These are phyloP conservation scores for Kluyveromyces marxianus DNA, from an alignment of 1,139 yeast species.

Conservation along the genomic window DNA sequence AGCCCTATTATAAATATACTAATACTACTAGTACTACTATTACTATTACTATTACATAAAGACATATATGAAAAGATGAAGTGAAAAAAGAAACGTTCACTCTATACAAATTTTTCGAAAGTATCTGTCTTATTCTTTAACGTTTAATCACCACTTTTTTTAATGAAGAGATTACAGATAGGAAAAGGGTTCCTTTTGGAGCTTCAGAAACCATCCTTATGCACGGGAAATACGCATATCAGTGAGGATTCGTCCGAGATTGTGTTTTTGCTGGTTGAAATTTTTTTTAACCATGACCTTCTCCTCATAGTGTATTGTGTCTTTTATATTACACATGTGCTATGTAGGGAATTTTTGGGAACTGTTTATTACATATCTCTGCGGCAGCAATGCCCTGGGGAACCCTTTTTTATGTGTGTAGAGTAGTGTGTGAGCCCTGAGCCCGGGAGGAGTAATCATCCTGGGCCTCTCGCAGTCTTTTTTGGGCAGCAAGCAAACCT, in stretches of 20 bases:
- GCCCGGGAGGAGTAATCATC: too few species aligned
- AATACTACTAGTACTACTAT: too few species aligned
- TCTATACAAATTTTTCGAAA: neutral
- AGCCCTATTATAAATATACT: neutral
- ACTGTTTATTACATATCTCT: conserved; percentile 7
- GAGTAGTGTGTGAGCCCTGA: neutral
- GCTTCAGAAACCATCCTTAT: conserved; percentile 60
- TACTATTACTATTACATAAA: too few species aligned
- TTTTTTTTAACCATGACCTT: conserved; percentile 89
- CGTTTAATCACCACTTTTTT: neutral
- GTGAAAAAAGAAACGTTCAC: neutral
- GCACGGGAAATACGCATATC: conserved; percentile 99
- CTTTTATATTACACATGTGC: conserved; percentile 34
- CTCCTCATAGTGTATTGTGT: conserved; percentile 53
- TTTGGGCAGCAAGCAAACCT: too few species aligned
- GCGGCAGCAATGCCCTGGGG: neutral
- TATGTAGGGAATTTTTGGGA: conserved; percentile 40
- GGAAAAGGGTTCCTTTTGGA: neutral
- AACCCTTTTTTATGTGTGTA: neutral
- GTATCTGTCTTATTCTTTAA: too few species aligned
- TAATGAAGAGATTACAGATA: neutral
- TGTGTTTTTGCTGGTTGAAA: conserved; percentile 99
- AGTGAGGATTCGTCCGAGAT: conserved; percentile 99
- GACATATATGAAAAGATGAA: neutral
- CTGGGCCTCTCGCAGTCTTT: too few species aligned